Conservation (phyloP, 768 basidiomycete species). For the Brasilioporus rufonigricans region DNA sequence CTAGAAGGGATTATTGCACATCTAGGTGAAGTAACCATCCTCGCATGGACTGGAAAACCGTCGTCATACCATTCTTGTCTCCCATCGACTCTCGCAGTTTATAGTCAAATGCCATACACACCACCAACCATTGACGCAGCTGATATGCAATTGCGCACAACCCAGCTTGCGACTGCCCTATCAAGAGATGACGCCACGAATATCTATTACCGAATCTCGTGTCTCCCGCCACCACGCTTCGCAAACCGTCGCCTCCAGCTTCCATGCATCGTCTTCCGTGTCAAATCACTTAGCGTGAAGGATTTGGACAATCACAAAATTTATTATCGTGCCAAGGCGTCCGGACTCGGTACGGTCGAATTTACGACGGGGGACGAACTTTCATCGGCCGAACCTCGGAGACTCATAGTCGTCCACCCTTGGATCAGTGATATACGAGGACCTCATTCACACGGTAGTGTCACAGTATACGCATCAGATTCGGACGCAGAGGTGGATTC, state of each 20-base stretch:
- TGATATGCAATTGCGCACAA: background rate
- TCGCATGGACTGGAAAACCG: background rate
- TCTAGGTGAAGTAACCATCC: background rate
- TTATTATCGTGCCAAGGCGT: background rate
- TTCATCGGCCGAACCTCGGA: background rate
- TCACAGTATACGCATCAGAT: background rate
- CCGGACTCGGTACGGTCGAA: background rate
- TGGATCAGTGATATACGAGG: background rate
- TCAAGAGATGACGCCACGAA: background rate
- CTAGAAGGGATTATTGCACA: background rate
- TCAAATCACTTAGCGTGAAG: background rate
- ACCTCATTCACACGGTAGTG: background rate
- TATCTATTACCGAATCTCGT: background rate
- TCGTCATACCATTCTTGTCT: background rate
- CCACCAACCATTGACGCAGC: background rate
- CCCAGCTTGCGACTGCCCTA: background rate
- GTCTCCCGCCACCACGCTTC: background rate
- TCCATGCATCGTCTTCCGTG: background rate
- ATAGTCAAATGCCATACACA: background rate
- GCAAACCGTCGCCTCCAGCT: background rate
- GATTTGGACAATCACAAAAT: background rate
- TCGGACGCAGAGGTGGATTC: background rate
- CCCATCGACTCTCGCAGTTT: background rate
- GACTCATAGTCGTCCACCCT: background rate
- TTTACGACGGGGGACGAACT: background rate